Evolutionary conservation across 768 basidiomycete genomes (phyloP).

Genomic region (Kwoniella shandongensis): DNA sequence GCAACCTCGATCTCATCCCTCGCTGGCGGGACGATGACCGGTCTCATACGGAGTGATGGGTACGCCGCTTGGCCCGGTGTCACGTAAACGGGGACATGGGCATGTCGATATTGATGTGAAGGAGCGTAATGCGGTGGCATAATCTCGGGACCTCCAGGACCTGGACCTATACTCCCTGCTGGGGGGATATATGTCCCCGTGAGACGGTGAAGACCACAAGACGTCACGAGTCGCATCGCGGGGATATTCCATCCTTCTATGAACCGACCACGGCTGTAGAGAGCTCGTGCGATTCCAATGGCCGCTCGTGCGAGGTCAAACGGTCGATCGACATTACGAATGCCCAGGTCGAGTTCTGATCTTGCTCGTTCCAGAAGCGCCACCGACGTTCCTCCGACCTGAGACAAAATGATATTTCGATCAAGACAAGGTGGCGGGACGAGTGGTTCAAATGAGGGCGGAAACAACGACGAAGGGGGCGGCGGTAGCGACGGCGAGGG

Average conservation of each 20-base stretch:
- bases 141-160: slow-evolving; percentile 7
- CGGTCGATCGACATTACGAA: slow-evolving; percentile 41
- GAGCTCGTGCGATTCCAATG: slow-evolving; percentile 40
- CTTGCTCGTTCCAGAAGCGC: slow-evolving; percentile 37
- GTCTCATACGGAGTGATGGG: slow-evolving; percentile 35
- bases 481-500: slow-evolving; percentile 21
- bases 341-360: slow-evolving; percentile 36
- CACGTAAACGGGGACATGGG: slow-evolving; percentile 2
- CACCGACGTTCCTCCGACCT: slow-evolving; percentile 22
- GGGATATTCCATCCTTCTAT: slow-evolving; percentile 49
- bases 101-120: slow-evolving; percentile 25
- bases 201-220: slow-evolving; percentile 49
- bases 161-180: slow-evolving; percentile 13
- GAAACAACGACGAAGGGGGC: slow-evolving; percentile 15
- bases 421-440: slow-evolving; percentile 9
- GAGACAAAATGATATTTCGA: slow-evolving; percentile 19
- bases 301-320: slow-evolving; percentile 46
- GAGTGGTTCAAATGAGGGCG: slow-evolving; percentile 1
- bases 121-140: slow-evolving; percentile 32
- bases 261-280: slow-evolving; percentile 41
- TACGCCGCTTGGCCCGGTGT: slow-evolving; percentile 2
- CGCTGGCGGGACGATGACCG: slow-evolving; percentile 44
- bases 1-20: slow-evolving; percentile 46
- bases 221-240: slow-evolving; percentile 35
- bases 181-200: slow-evolving; percentile 30